A percentile compares a stretch with the other conserved stretches of the same genome.
phyloP scores from a whole-genome alignment of 257 asterid species.

The Osmanthus fragrans region DNA sequence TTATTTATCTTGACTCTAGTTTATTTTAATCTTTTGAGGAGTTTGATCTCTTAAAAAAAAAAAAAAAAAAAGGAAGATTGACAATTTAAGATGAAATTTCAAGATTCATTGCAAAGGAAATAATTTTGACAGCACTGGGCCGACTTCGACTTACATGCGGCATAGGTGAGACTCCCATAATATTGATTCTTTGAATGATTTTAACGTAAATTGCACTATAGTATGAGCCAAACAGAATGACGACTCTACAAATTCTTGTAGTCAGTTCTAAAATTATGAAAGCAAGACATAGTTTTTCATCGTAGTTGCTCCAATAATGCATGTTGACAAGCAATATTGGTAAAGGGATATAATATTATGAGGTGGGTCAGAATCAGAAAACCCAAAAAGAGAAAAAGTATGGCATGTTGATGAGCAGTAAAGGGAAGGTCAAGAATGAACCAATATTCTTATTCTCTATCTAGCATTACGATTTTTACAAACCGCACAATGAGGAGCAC shows the following conservation, averaged over 20 bases:
- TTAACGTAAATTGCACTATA: too few species aligned
- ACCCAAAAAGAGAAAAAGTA: neutral
- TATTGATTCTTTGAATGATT: too few species aligned
- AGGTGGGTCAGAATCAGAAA: neutral
- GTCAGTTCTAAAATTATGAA: neutral
- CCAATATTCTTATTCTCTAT: neutral
- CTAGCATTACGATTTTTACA: neutral
- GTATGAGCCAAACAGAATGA: too few species aligned
- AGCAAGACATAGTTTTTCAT: neutral
- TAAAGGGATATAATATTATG: neutral
- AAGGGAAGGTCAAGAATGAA: neutral
- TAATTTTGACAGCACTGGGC: too few species aligned
- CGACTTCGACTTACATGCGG: too few species aligned
- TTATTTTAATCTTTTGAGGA: too few species aligned
- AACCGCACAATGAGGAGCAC: conserved; percentile 21
- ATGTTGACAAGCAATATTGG: neutral
- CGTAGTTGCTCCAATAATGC: conserved; percentile 2
- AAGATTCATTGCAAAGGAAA: too few species aligned
- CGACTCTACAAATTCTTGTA: neutral
- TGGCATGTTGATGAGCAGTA: neutral
- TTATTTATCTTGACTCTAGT: too few species aligned
- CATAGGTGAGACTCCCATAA: too few species aligned
- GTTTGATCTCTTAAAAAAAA: too few species aligned
- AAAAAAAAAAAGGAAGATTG: too few species aligned
- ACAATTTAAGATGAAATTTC: too few species aligned